Conservation (phyloP, 2,329 filamentous ascomycete species). For the Didymella keratinophila region DNA sequence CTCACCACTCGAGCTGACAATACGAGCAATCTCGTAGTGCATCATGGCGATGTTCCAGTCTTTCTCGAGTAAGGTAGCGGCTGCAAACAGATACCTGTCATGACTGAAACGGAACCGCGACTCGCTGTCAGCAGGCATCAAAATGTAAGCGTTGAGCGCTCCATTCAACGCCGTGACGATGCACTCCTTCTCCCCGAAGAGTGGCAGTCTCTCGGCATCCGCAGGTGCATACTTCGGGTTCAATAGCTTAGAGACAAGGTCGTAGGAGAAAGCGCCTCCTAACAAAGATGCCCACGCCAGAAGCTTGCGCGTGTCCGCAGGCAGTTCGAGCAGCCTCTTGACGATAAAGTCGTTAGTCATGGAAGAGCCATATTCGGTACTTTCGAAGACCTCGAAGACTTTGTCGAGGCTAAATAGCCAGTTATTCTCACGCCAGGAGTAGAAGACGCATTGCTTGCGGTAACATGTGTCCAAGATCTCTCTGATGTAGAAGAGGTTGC, state of each 20-base stretch:
- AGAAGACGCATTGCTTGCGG: conserved; percentile 87
- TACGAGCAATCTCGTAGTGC: conserved; percentile 89
- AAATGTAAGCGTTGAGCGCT: conserved; percentile 79
- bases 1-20: conserved; percentile 74
- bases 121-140: conserved; percentile 83
- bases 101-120: conserved; percentile 88
- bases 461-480: conserved; percentile 91
- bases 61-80: conserved; percentile 66
- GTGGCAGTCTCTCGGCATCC: conserved; percentile 57
- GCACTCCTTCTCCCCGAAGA: conserved; percentile 68
- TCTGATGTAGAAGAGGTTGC: conserved; percentile 89
- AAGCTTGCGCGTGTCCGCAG: conserved; percentile 75
- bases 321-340: conserved; percentile 77
- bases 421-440: conserved; percentile 80
- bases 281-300: conserved; percentile 87
- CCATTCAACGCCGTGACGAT: conserved; percentile 81
- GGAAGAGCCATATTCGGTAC: conserved; percentile 78
- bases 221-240: conserved; percentile 67
- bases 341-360: conserved; percentile 85
- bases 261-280: conserved; percentile 84
- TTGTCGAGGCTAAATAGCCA: conserved; percentile 86
- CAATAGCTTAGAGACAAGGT: conserved; percentile 77
- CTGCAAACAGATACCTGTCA: conserved; percentile 83
- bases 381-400: conserved; percentile 84
- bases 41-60: conserved; percentile 65